Evolutionary conservation across 768 basidiomycete genomes (phyloP).

Genomic region (Russula vinacea): DNA sequence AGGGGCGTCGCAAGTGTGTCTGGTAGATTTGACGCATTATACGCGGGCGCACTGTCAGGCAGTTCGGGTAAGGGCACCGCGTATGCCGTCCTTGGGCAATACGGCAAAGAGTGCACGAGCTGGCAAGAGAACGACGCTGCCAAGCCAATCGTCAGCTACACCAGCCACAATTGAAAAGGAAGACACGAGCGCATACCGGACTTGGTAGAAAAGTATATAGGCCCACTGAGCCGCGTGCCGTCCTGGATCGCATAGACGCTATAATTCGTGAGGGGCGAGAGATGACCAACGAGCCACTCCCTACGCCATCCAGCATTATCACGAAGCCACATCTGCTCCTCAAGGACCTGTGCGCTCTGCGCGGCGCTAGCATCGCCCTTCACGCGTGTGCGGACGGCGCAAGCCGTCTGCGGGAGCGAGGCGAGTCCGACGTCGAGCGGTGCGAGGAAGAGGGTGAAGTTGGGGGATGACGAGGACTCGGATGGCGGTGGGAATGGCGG

Average conservation of each 20-base stretch:
- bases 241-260: slow-evolving; percentile 65
- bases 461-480: slow-evolving; percentile 36
- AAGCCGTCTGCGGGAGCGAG: slow-evolving; percentile 54
- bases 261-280: slow-evolving; percentile 70
- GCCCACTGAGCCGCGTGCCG: slow-evolving; percentile 56
- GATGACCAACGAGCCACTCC: slow-evolving; percentile 62
- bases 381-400: slow-evolving; percentile 44
- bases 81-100: slow-evolving; percentile 69
- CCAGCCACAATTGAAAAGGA: not conserved
- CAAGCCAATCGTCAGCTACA: slow-evolving; percentile 1
- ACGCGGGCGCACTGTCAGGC: slow-evolving; percentile 41
- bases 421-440: slow-evolving; percentile 46
- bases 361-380: slow-evolving; percentile 31
- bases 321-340: slow-evolving; percentile 54
- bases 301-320: slow-evolving; percentile 58
- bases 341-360: slow-evolving; percentile 35
- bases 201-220: slow-evolving; percentile 73
- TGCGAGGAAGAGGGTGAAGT: slow-evolving; percentile 55
- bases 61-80: slow-evolving; percentile 63
- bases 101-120: slow-evolving; percentile 66
- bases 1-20: slow-evolving; percentile 48
- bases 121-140: slow-evolving; percentile 66
- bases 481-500: slow-evolving; percentile 42
- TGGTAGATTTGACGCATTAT: slow-evolving; percentile 54
- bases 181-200: slow-evolving; percentile 37